Evolutionary conservation across 2,329 filamentous ascomycete species (phyloP), one percentile per base, ranked within the genome.

Genomic region (Cladophialophora immunda): DNA sequence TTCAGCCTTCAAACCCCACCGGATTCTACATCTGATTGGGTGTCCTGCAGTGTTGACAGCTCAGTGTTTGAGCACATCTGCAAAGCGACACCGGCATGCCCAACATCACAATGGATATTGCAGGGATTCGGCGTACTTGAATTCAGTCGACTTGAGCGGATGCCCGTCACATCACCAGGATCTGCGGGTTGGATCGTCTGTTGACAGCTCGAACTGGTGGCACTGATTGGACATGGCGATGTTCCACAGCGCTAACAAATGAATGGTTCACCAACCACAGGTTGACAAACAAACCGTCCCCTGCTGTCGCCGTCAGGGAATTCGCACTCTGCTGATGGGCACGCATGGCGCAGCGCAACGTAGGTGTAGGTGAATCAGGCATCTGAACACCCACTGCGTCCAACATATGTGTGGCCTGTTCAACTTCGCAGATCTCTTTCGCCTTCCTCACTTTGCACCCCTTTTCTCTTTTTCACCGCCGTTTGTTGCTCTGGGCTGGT

Each of bases 261-360:
- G 45, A 45, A 38, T 17, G 65, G 56, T 56, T 30, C 52, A 36
- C 47, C 65, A 61, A 60, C 68, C 68, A 65, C 47, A 65, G 62
- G 64, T 69, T 69, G 68, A 61, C 65, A 65, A 65, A 67, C 41
- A 58, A 58, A 25, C 41, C 19, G 41, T 34, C 17, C 15, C 7
- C 22, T 5, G 19, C 19, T 52, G 29, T 32, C 19, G 19, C 45
- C 27, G 22, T 52, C 11, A 4, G 19, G 57, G 41, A 50, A 32
- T 13, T 47, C 38, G 15, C 19, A 32, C 25, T 52, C 45, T 52
- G 57, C 29, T 52, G 38, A 52, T 25, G 38, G 41, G 8, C 57
- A 52, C 29, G 19, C 9, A 52, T 47, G 29, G 29, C 34, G 27
- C n/a, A 36, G 41, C 13, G 57, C 57, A 30, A 59, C 27, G n/a